Conservation (phyloP, 2,329 filamentous ascomycete species). For the Aspergillus ochraceus region DNA sequence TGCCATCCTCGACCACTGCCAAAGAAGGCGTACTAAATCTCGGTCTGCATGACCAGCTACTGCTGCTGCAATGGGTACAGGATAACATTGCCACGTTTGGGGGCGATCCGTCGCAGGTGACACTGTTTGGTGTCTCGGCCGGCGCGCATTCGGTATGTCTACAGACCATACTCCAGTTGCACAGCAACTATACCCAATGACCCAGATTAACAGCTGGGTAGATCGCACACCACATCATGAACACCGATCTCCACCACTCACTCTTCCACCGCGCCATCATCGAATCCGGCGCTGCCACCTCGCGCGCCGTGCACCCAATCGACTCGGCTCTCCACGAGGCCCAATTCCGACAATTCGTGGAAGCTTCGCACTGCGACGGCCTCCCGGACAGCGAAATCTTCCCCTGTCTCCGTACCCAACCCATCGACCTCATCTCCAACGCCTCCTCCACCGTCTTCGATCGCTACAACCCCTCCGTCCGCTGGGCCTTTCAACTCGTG, state of each 20-base stretch:
- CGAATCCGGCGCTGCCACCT: constrained; percentile 49
- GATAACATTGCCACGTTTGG: constrained; percentile 27
- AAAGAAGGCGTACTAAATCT: constrained; percentile 54
- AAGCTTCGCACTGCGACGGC: constrained; percentile 34
- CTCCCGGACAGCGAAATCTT: constrained; percentile 35
- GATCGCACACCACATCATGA: constrained; percentile 68
- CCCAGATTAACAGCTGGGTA: constrained; percentile 27
- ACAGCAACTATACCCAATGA: no score
- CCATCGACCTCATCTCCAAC: constrained; percentile 32
- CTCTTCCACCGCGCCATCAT: constrained; percentile 50
- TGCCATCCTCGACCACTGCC: constrained; percentile 56
- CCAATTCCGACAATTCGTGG: constrained; percentile 47
- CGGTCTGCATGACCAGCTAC: constrained; percentile 38
- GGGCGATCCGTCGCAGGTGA: constrained; percentile 31
- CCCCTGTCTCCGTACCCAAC: constrained; percentile 43
- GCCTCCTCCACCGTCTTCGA: constrained; percentile 48
- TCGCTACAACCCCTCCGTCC: constrained; percentile 47
- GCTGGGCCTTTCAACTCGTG: constrained; percentile 67
- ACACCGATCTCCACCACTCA: constrained; percentile 34
- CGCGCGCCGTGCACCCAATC: constrained; percentile 48
- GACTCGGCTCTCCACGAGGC: constrained; percentile 42
- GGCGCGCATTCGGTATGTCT: constrained; percentile 48
- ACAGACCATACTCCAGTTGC: neutral
- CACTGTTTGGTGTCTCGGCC: constrained; percentile 41
- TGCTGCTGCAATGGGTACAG: constrained; percentile 31